Evolutionary conservation across 345 rosid species (phyloP).

Genomic region (Ceriops tagal): DNA sequence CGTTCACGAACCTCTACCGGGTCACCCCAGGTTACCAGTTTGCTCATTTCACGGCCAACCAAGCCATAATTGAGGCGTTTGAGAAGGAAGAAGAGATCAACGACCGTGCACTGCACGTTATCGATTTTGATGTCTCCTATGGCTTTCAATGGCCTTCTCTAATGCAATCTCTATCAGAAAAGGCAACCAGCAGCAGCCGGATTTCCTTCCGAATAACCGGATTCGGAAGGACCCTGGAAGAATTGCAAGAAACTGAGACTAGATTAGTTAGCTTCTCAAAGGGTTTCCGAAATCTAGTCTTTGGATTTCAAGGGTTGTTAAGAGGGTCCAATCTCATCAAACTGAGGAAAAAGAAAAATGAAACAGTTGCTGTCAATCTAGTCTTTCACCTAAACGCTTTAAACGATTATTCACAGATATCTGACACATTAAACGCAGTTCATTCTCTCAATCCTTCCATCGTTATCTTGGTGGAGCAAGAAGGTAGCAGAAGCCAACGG

Average conservation of each 20-base stretch:
- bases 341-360: constrained; percentile 45
- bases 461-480: constrained; percentile 52
- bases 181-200: constrained; percentile 31
- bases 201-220: constrained; percentile 49
- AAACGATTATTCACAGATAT: constrained; percentile 24
- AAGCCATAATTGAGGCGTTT: constrained; percentile 52
- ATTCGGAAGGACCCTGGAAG: constrained; percentile 43
- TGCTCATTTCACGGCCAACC: constrained; percentile 75
- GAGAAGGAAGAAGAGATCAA: constrained; percentile 40
- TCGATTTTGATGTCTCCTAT: constrained; percentile 55
- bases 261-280: constrained; percentile 51
- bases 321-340: constrained; percentile 32
- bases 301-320: constrained; percentile 56
- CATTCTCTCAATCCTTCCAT: constrained; percentile 47
- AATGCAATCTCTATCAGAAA: constrained; percentile 64
- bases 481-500: constrained; percentile 40
- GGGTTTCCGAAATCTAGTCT: constrained; percentile 44
- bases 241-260: constrained; percentile 53
- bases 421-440: constrained; percentile 41
- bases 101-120: constrained; percentile 45
- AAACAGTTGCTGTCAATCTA: constrained; percentile 54
- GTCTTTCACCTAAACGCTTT: constrained; percentile 46
- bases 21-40: constrained; percentile 64
- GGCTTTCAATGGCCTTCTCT: constrained; percentile 77
- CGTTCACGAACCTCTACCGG: constrained; percentile 51